Base-by-base conservation (phyloP, 495 filamentous ascomycete species). In the Tricharina praecox region DNA sequence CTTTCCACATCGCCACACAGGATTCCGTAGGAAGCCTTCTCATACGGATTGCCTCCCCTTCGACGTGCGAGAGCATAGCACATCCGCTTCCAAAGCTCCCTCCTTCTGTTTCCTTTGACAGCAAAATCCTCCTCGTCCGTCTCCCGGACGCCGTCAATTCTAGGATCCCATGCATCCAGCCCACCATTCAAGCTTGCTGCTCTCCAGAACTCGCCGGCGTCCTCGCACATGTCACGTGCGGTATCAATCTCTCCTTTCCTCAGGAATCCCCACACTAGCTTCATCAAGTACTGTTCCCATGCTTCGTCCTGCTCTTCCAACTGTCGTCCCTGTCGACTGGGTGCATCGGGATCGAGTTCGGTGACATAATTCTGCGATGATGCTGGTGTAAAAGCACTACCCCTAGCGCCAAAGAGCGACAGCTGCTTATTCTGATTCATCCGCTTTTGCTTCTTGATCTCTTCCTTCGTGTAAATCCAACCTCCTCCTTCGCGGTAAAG, bases 261-360 rank as follows among this genome's bases (percentile, higher is more conserved):
- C 3, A 61, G 23, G 19, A 35, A 54, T 5, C 25, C 47, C 50
- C 51, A 61, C 19, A 61, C 50, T 21, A 54, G 28, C 30, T 28
- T 52, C 58, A 61, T 57, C 26, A 61, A 50, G 19, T 40, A 48
- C 30, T 75, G 71, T 62, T 99, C 90, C 45, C 84, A 85, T 50
- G 75, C 85, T 43, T 81, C 73, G 56, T 99, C 90, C 53, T 85
- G 73, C 36, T 71, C 72, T 56, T 88, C 79, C 23, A 96, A 64
- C 30, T 67, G 70, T 25, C 78, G 74, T 23, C 69, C 69, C 63
- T 96, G 86, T 41, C 90, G 75, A 30, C 75, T 77, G 11, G 78
- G 68, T 4, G 87, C 83, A 70, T 99, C 90, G 3, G 92, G 92
- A 51, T 99, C 90, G 20, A 99, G 68, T 56, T 93, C 82, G n/a